A percentile compares a stretch with the other conserved stretches of the same genome.
Conservation (phyloP, 192 early-diverging fungal species). For the Coemansia sp. region DNA sequence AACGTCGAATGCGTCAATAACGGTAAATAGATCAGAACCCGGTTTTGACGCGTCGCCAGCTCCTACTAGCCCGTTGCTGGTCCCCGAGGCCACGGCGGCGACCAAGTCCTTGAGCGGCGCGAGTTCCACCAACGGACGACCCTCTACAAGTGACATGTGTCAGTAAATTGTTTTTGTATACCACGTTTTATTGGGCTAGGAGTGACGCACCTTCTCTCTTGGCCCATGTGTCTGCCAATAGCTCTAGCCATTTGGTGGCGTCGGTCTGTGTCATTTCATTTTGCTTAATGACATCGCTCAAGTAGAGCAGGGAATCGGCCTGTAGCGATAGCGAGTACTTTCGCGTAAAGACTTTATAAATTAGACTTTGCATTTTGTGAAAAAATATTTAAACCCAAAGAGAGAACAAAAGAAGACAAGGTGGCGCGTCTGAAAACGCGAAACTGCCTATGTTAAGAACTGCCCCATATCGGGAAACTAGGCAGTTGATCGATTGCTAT, state of each 20-base stretch:
- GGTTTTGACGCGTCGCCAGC: background rate
- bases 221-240: slow-evolving; percentile 68
- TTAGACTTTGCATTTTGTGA: slow-evolving; percentile 46
- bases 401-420: background rate
- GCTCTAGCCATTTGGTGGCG: slow-evolving; percentile 62
- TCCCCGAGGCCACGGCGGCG: slow-evolving; percentile 27
- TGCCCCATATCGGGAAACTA: background rate
- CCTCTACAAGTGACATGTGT: slow-evolving; percentile 6
- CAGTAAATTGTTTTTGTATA: background rate
- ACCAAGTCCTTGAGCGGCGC: slow-evolving; percentile 39
- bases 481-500: slow-evolving; percentile 5
- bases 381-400: background rate
- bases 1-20: slow-evolving; percentile 75
- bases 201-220: slow-evolving; percentile 65
- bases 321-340: slow-evolving; percentile 78
- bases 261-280: slow-evolving; percentile 47
- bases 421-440: background rate
- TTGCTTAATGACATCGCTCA: slow-evolving; percentile 60
- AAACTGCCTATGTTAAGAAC: too few relatives aligned
- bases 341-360: slow-evolving; percentile 74
- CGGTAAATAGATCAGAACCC: slow-evolving; percentile 28
- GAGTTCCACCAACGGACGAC: slow-evolving; percentile 43
- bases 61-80: slow-evolving; percentile 8
- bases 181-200: background rate
- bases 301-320: slow-evolving; percentile 66